Conservation (phyloP, 2,329 filamentous ascomycete genomes). For the Neonectria coccinea region DNA sequence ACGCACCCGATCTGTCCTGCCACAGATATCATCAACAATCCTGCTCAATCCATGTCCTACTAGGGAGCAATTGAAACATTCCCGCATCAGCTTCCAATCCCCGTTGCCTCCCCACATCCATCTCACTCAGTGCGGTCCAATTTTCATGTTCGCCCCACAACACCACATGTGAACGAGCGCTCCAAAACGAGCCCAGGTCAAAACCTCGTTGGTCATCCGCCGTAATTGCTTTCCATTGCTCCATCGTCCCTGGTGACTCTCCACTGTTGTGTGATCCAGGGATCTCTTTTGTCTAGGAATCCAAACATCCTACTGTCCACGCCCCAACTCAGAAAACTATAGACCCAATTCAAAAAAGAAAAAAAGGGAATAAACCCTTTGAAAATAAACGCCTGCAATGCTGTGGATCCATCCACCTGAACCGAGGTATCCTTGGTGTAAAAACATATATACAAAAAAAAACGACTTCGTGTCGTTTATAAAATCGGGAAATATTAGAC, state of each 20-base stretch:
- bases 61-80: conserved; percentile 24
- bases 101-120: conserved; percentile 20
- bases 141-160: conserved; percentile 31
- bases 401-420: conserved; percentile 40
- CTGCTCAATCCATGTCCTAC: conserved; percentile 13
- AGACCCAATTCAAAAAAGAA: conserved; percentile 29
- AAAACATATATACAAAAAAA: conserved; percentile 46
- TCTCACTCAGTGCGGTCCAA: conserved; percentile 28
- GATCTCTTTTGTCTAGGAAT: conserved; percentile 47
- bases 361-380: not conserved
- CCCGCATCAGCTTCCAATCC: conserved; percentile 15
- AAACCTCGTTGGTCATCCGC: conserved; percentile 31
- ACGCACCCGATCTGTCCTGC: conserved; percentile 5
- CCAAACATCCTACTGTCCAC: conserved; percentile 34
- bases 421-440: conserved; percentile 44
- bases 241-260: conserved; percentile 31
- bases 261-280: conserved; percentile 34
- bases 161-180: conserved; percentile 27
- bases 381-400: conserved; percentile 47
- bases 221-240: conserved; percentile 40
- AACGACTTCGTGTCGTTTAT: conserved; percentile 35
- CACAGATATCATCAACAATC: conserved; percentile 8
- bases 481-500: conserved; percentile 44
- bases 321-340: conserved; percentile 20
- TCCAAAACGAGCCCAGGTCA: conserved; percentile 23